Conservation (phyloP, 805 yeast genomes). For the Candida mattraensis region DNA sequence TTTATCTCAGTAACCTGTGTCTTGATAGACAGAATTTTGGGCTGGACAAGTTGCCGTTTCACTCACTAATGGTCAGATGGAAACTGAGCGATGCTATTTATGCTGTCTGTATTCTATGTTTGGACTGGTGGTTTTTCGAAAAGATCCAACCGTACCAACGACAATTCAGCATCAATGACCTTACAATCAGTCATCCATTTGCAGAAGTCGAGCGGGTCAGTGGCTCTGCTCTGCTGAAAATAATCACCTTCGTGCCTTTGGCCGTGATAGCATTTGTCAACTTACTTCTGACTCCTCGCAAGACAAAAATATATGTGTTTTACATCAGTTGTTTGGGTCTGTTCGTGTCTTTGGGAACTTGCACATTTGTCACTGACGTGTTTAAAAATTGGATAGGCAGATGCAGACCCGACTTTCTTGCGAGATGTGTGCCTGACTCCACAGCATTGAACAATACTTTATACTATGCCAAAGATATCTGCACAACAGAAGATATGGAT, state of each 20-base stretch:
- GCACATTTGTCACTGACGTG: constrained; percentile 66
- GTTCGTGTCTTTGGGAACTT: constrained; percentile 54
- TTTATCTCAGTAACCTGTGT: constrained; percentile 16
- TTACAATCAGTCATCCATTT: constrained; percentile 78
- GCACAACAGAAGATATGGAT: constrained; percentile 50
- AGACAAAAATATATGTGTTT: constrained; percentile 57
- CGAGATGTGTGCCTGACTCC: constrained; percentile 71
- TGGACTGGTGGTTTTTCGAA: constrained; percentile 30
- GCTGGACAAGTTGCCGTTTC: constrained; percentile 20
- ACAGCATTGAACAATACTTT: constrained; percentile 56
- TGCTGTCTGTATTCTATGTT: constrained; percentile 16
- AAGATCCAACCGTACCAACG: constrained; percentile 65
- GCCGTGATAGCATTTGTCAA: constrained; percentile 34
- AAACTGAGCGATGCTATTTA: constrained; percentile 28
- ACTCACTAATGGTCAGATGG: constrained; percentile 24
- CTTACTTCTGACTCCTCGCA: constrained; percentile 43
- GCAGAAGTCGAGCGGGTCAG: constrained; percentile 74
- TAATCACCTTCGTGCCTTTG: constrained; percentile 53
- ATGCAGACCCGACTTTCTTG: constrained; percentile 88
- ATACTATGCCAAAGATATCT: constrained; percentile 62
- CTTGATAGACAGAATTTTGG: constrained; percentile 32
- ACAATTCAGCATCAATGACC: constrained; percentile 73
- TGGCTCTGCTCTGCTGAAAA: constrained; percentile 50
- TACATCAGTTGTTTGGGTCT: constrained; percentile 70
- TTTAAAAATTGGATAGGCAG: constrained; percentile 85